Evolutionary conservation across 345 rosid species (phyloP), one percentile per base, ranked within the genome.

Genomic region (Hibiscus syriacus): DNA sequence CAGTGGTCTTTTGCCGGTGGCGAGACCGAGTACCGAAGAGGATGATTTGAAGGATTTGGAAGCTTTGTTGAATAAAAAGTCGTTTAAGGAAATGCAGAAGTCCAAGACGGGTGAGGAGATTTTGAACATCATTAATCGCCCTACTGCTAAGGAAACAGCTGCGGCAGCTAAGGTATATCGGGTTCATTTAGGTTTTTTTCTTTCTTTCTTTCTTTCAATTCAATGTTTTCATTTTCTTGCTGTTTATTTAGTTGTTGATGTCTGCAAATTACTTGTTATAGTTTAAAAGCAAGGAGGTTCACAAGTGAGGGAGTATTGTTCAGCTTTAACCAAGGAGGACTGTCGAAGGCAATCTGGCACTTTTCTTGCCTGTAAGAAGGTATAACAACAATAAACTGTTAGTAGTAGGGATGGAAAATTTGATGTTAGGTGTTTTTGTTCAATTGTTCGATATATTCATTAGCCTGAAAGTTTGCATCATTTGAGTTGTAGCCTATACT

Each of bases 361-460:
- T n/a, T n/a, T n/a, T n/a, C n/a, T n/a, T n/a, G n/a, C n/a, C n/a
- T 94, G 99, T 75, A 96, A 81, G 82, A 94, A 94, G 95, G 98
- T 90, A 61, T 36, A 45, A 79, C 69, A 19, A 36, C 30, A 70
- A 68, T n/a, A 25, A 19, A 38, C 17, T 60, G 10, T 2, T 9
- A 3, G 2, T 34, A 34, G 5, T 34, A 34, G 38, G 38, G 38
- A 34, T 34, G 38, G 3, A 34, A 34, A 34, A 34, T 34, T 34
- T 5, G 3, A 34, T 3, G 38, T 34, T 34, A 3, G 6, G 38
- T 34, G 38, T 34, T 34, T 34, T 34, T 34, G n/a, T n/a, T n/a
- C n/a, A n/a, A n/a, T n/a, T n/a, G n/a, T n/a, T n/a, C 10, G 6
- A 19, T 59, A 9, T 58, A 32, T 58, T 3, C 43, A 3, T 5